These are phyloP conservation scores for Microcera coccophila DNA, from an alignment of 2,329 filamentous ascomycete genomes.

Conservation along the genomic window DNA sequence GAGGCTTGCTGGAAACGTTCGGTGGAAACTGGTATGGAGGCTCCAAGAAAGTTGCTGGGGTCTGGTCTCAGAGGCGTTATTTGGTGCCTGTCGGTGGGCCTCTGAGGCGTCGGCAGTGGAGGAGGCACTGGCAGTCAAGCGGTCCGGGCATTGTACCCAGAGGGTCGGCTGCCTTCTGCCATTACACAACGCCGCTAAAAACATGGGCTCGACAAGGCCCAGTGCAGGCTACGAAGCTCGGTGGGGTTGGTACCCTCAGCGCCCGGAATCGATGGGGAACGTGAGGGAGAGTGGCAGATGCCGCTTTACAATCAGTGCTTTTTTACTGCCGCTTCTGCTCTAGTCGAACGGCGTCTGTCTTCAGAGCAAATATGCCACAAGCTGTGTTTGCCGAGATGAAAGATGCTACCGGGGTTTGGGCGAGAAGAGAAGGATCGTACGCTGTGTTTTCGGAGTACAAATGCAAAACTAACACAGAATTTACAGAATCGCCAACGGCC, in stretches of 20 bases:
- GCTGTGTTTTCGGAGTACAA: too few relatives aligned
- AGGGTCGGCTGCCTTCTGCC: not conserved
- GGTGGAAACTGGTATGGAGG: not conserved
- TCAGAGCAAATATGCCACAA: too few relatives aligned
- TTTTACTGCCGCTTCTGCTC: slow-evolving; percentile 16
- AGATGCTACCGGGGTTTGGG: too few relatives aligned
- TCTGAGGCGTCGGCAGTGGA: slow-evolving; percentile 10
- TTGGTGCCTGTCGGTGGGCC: slow-evolving; percentile 1
- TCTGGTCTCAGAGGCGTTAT: slow-evolving; percentile 4
- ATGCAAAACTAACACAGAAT: too few relatives aligned
- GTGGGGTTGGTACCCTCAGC: not conserved
- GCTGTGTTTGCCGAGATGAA: too few relatives aligned
- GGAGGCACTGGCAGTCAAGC: slow-evolving; percentile 1
- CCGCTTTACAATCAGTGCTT: slow-evolving; percentile 20
- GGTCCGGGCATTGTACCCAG: not conserved
- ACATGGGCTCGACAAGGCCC: not conserved
- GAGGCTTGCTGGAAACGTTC: not conserved
- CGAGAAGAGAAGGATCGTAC: too few relatives aligned
- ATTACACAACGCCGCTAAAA: not conserved
- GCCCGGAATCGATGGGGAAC: not conserved
- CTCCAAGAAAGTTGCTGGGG: not conserved
- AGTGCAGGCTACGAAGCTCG: not conserved
- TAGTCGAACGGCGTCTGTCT: too few relatives aligned
- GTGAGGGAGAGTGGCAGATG: slow-evolving; percentile 1
- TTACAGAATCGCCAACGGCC: too few relatives aligned